Evolutionary conservation across 352 stramenopile species (phyloP).

Genomic region (Phytopythium kandeliae): DNA sequence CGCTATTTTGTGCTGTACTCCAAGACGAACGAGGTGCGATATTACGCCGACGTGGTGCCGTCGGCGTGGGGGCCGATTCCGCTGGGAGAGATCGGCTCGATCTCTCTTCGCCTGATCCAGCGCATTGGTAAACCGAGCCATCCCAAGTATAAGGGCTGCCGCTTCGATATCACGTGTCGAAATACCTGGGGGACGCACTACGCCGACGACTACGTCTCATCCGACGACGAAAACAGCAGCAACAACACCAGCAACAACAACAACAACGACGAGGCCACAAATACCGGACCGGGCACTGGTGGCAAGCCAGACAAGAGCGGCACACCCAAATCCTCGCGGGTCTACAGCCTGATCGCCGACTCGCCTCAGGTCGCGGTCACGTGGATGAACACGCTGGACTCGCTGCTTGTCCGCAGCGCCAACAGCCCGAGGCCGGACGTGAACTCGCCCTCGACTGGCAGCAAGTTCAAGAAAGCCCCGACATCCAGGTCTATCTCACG

Average conservation of each 20-base stretch:
- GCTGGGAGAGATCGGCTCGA: slow-evolving; percentile 70
- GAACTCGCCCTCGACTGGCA: slow-evolving; percentile 10
- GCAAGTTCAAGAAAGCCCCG: slow-evolving; percentile 19
- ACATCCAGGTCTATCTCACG: slow-evolving; percentile 19
- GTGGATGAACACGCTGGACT: slow-evolving; percentile 75
- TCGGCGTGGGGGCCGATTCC: slow-evolving; percentile 75
- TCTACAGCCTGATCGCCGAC: slow-evolving; percentile 77
- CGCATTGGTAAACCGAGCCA: slow-evolving; percentile 72
- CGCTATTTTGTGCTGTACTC: slow-evolving; percentile 80
- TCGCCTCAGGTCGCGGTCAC: slow-evolving; percentile 63
- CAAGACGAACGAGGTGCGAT: slow-evolving; percentile 67
- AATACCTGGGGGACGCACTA: slow-evolving; percentile 76
- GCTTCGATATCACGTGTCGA: slow-evolving; percentile 80
- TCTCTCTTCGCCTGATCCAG: slow-evolving; percentile 77
- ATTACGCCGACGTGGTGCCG: slow-evolving; percentile 75
- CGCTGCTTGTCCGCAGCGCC: slow-evolving; percentile 58
- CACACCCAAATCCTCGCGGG: slow-evolving; percentile 55
- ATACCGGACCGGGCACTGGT: slow-evolving; percentile 14
- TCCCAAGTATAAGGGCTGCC: slow-evolving; percentile 78
- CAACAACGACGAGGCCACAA: slow-evolving; percentile 15
- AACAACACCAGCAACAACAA: slow-evolving; percentile 22
- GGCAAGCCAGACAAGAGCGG: slow-evolving; percentile 34
- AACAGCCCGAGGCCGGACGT: slow-evolving; percentile 69
- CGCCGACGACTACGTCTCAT: slow-evolving; percentile 75
- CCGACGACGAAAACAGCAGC: slow-evolving; percentile 43